Base-by-base conservation (phyloP, 1,139 yeast species). In the Ashbya aceris region DNA sequence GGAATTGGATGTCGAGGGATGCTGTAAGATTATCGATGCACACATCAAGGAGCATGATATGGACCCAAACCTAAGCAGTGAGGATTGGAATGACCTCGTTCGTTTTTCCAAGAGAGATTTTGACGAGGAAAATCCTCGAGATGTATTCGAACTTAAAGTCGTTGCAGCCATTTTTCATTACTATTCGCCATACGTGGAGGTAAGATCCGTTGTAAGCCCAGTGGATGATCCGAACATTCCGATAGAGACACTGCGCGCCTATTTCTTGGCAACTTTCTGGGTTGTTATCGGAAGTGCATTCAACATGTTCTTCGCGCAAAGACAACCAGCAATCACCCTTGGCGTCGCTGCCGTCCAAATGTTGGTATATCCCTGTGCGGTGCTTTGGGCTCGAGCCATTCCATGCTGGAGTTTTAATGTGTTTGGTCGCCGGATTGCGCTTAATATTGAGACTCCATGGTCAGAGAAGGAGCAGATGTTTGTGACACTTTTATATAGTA, bases 381-480 rank as follows among this genome's bases (percentile, higher is more conserved):
- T 58, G 40, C 45, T 65, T 1, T 61, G 66, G 56, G 69, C 63
- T 36, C 48, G 38, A 23, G 41, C 61, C 31, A 44, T 78, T 12
- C 84, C 84, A 4, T 68, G 69, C 43, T 66, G 70, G 69, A 71
- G 69, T 12, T 56, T 75, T 54, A 67, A 55, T 35, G 58, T 56
- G 47, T 62, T 61, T 49, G 73, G 68, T 31, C 55, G 50, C 43
- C 64, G 66, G 43, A 46, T 61, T 54, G 60, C 74, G 40, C 52
- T 76, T 53, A 70, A 78, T 58, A 44, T 51, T 30, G 78, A 79
- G 1, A 80, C 80, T 7, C 77, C 77, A 6, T 82, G 85, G 83
- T 66, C 71, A 30, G 69, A 65, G 51, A 82, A 82, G 57, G 91
- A 82, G 55, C 85, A 81, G 65, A 75, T 77, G 78, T 65, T 77